Conservation (phyloP, 2,329 filamentous ascomycete genomes). For the Penicillium glabrum region DNA sequence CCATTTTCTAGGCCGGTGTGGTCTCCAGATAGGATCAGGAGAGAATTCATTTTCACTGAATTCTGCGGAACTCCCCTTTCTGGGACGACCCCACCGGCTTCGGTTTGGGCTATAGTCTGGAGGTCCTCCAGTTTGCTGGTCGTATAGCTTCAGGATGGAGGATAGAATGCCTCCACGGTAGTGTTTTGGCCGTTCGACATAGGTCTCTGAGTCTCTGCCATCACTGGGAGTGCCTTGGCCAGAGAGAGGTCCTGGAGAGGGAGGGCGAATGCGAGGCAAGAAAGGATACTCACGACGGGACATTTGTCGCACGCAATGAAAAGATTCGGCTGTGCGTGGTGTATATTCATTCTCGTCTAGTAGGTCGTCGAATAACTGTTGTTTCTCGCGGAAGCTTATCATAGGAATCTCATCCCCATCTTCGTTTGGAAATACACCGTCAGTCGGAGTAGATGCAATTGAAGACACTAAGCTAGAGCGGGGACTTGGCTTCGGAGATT, state of each 20-base stretch:
- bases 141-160: slow-evolving; percentile 69
- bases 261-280: slow-evolving; percentile 33
- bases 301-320: slow-evolving; percentile 38
- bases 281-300: slow-evolving; percentile 33
- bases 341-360: slow-evolving; percentile 31
- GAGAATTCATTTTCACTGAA: slow-evolving; percentile 32
- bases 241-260: slow-evolving; percentile 33
- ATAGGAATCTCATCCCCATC: slow-evolving; percentile 38
- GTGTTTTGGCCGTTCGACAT: slow-evolving; percentile 65
- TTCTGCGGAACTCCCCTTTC: slow-evolving; percentile 33
- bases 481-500: slow-evolving; percentile 30
- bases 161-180: slow-evolving; percentile 74
- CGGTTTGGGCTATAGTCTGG: slow-evolving; percentile 18
- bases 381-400: slow-evolving; percentile 35
- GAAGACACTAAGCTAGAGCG: slow-evolving; percentile 30
- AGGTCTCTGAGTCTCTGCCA: slow-evolving; percentile 56
- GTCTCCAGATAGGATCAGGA: slow-evolving; percentile 32
- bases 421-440: slow-evolving; percentile 26
- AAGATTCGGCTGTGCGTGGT: slow-evolving; percentile 31
- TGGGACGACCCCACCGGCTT: slow-evolving; percentile 29
- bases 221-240: slow-evolving; percentile 34
- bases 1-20: slow-evolving; percentile 37
- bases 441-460: slow-evolving; percentile 29
- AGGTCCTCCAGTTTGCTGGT: slow-evolving; percentile 46
- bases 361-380: slow-evolving; percentile 29